phyloP scores from a whole-genome alignment of 352 stramenopile species.

The Sclerospora graminicola region DNA sequence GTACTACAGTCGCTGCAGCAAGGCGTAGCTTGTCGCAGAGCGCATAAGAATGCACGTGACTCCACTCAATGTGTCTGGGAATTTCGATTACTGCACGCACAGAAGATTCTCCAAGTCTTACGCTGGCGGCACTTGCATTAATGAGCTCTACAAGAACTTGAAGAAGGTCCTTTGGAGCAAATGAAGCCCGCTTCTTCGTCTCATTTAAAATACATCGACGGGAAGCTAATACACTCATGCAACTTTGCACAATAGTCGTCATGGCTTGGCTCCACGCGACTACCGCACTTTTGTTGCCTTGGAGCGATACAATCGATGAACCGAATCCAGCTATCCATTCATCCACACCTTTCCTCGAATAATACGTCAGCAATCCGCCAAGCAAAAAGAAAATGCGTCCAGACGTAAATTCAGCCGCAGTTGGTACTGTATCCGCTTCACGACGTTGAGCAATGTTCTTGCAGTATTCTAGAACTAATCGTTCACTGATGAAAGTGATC shows the following conservation, averaged over 20 bases:
- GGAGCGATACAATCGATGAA: conserved; percentile 10
- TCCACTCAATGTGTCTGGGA: conserved; percentile 4
- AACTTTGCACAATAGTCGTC: conserved; percentile 3
- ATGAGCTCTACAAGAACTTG: conserved; percentile 13
- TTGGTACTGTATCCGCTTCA: conserved; percentile 2
- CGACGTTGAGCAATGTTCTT: conserved; percentile 1
- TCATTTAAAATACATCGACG: conserved; percentile 6
- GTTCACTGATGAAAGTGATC: conserved; percentile 22
- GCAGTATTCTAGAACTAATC: conserved; percentile 20
- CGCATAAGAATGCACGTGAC: conserved; percentile 10
- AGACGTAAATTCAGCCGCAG: conserved; percentile 8
- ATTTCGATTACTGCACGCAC: conserved; percentile 9
- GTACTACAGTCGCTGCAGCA: conserved; percentile 6
- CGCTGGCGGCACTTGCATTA: background rate
- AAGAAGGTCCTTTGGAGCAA: conserved; percentile 8
- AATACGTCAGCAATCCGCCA: conserved; percentile 13
- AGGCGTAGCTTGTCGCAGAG: conserved; percentile 18
- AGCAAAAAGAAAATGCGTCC: conserved; percentile 15
- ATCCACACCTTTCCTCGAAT: conserved; percentile 9
- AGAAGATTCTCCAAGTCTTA: background rate
- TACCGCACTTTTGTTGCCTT: conserved; percentile 8
- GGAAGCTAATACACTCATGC: conserved; percentile 8
- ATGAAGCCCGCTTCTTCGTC: background rate
- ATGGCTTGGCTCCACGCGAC: conserved; percentile 10
- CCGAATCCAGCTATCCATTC: conserved; percentile 16